Evolutionary conservation across 257 asterid species (phyloP).

Genomic region (Avicennia marina): DNA sequence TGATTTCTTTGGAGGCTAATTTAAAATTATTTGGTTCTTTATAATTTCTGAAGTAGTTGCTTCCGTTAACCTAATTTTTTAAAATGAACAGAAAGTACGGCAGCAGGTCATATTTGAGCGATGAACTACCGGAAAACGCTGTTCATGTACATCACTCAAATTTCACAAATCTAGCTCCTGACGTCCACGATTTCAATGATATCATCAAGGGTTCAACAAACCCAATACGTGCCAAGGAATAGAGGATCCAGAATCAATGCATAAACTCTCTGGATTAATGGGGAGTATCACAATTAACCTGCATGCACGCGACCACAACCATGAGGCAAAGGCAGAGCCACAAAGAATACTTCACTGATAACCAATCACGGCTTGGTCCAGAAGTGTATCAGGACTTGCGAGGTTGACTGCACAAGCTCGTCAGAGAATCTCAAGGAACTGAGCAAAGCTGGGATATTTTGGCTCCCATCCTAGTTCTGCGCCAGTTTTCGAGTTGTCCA

Average conservation of each 20-base stretch:
- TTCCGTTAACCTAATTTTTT: too few species aligned
- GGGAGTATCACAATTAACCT: background rate
- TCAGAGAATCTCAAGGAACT: slow-evolving; percentile 64
- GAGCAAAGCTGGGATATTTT: slow-evolving; percentile 68
- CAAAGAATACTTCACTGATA: background rate
- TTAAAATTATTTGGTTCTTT: too few species aligned
- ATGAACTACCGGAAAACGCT: too few species aligned
- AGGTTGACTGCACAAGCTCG: slow-evolving; percentile 2
- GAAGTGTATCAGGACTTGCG: too few species aligned
- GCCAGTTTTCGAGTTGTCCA: slow-evolving; percentile 71
- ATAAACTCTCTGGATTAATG: background rate
- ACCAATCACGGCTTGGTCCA: too few species aligned
- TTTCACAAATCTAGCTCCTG: background rate
- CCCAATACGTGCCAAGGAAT: slow-evolving; percentile 11
- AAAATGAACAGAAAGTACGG: too few species aligned
- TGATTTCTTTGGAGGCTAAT: too few species aligned
- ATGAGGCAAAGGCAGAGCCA: background rate
- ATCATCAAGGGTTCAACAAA: background rate
- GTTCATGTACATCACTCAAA: background rate
- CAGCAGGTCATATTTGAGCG: too few species aligned
- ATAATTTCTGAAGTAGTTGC: too few species aligned
- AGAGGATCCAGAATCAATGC: background rate
- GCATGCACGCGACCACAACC: background rate
- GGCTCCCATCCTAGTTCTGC: slow-evolving; percentile 84
- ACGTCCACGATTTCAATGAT: background rate